Evolutionary conservation across 345 rosid species (phyloP), one percentile per base, ranked within the genome.

Genomic region (Punica granatum): DNA sequence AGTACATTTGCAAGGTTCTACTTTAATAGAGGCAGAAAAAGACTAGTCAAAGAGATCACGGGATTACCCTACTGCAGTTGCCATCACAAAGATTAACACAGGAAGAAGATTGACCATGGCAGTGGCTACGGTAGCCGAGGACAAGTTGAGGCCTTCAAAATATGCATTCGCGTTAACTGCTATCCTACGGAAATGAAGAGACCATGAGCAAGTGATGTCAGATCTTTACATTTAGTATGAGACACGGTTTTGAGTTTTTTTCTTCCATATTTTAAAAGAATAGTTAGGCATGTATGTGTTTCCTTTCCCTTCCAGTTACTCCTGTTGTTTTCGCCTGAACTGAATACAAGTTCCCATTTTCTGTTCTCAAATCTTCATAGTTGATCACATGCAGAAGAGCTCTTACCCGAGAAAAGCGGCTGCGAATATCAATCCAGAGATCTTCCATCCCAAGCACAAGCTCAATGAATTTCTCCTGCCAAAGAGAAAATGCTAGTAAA

Each of bases 51-150:
- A 43, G 53, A 46, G 53, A 18, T 4, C 19, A 6, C 3, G 18
- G 53, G 19, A 41, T 25, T 74, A 80, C 87, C 84, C 79, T 3
- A 74, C 18, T 48, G 64, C 13, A n/a, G 73, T n/a, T 0, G 82
- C 82, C 67, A 83, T 7, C 32, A 70, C 56, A 73, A 83, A 83
- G 7, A 84, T 83, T 60, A 76, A 39, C 34, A 76, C 84, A 10
- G 81, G 84, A 44, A 72, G 23, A 10, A 83, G 75, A 78, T 83
- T 83, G 9, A 41, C 64, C 67, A 74, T 70, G 36, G 87, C 87
- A 31, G 76, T 71, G 13, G 78, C 84, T 23, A 78, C 63, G 0
- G 84, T 67, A 3, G 87, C 72, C 0, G 87, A 78, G 23, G 84
- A 74, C 10, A 80, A 73, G 62, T 70, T 74, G 15, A 83, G 49